Evolutionary conservation across 257 asterid species (phyloP), one percentile per base, ranked within the genome.

Genomic region (Sherardia arvensis): DNA sequence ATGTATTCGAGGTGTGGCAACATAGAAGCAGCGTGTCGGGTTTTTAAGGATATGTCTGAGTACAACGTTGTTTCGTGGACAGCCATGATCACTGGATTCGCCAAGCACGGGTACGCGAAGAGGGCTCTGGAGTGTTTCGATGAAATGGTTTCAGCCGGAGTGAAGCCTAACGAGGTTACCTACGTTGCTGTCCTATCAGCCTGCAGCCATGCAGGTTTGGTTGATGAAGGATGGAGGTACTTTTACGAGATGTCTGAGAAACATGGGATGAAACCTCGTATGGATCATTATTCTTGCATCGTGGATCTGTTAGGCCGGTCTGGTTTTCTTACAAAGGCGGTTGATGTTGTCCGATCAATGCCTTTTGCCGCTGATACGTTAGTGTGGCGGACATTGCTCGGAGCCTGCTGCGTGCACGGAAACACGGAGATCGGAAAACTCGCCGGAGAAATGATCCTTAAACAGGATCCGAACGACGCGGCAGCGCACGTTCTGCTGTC

Each of bases 271-370:
- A 76, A 65, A 63, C 99, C 94, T 7, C 82, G 88, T 67, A 89
- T 92, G 95, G 99, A 87, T 69, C 99, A 89, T 53, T 87, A 83
- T 63, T 93, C 97, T 1, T 89, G 99, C 71, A 82, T 92, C 91
- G 97, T 89, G 67, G 99, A 92, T 74, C 53, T 85, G 61, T 72
- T 89, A 64, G 91, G 96, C 59, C 79, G 99, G 69, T 79, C 85
- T 1, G 95, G 95, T 10, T 62, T 2, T 67, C 78, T 92, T 11
- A 82, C 81, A n/a, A 69, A 72, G 69, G 95, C 97, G 22, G 56
- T 78, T 7, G 34, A 76, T 59, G 81, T 89, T 38, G 85, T 87
- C 30, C 22, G 72, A 2, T 75, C 91, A 28, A 85, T 92, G 90
- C 96, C 99, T 38, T 79, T 79, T 30, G 53, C 66, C 11, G 85